Evolutionary conservation across 2,329 filamentous ascomycete species (phyloP).

Genomic region (Boeremia lycopersici): DNA sequence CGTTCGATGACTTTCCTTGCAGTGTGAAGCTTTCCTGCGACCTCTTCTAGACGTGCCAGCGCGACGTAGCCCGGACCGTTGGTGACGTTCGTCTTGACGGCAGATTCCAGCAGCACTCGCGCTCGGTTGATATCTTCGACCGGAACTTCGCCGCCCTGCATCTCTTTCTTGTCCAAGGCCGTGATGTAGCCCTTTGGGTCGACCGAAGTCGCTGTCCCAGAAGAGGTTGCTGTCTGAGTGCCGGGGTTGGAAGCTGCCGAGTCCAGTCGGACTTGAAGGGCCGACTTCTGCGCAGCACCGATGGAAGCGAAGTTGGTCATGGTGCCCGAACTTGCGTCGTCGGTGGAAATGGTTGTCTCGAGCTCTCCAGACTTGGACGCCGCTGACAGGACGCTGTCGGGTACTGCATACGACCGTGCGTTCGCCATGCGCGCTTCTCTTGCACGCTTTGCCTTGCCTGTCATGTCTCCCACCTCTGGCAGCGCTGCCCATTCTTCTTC

Average conservation of each 20-base stretch:
- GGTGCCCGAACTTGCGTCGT: slow-evolving; percentile 76
- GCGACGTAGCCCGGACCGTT: slow-evolving; percentile 97
- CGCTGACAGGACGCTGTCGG: slow-evolving; percentile 90
- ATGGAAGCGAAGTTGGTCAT: slow-evolving; percentile 99
- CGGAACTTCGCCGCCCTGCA: slow-evolving; percentile 74
- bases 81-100: slow-evolving; percentile 94
- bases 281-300: slow-evolving; percentile 93
- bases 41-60: slow-evolving; percentile 86
- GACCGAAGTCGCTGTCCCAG: slow-evolving; percentile 85
- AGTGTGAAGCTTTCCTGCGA: slow-evolving; percentile 88
- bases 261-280: slow-evolving; percentile 90
- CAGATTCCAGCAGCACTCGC: slow-evolving; percentile 88
- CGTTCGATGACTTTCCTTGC: slow-evolving; percentile 86
- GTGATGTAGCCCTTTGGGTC: slow-evolving; percentile 97
- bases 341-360: slow-evolving; percentile 76
- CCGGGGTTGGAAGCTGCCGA: slow-evolving; percentile 78
- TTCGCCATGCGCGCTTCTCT: slow-evolving; percentile 77
- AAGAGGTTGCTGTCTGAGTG: slow-evolving; percentile 65
- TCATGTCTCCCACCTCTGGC: slow-evolving; percentile 95
- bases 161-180: slow-evolving; percentile 80
- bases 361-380: slow-evolving; percentile 81
- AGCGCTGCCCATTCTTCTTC: slow-evolving; percentile 97
- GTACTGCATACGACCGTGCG: slow-evolving; percentile 85
- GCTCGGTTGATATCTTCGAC: slow-evolving; percentile 96
- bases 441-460: slow-evolving; percentile 85